Percentiles rank a stretch among this genome's conserved stretches.
phyloP scores from a whole-genome alignment of 805 yeast genomes.

The Lachancea nothofagi region DNA sequence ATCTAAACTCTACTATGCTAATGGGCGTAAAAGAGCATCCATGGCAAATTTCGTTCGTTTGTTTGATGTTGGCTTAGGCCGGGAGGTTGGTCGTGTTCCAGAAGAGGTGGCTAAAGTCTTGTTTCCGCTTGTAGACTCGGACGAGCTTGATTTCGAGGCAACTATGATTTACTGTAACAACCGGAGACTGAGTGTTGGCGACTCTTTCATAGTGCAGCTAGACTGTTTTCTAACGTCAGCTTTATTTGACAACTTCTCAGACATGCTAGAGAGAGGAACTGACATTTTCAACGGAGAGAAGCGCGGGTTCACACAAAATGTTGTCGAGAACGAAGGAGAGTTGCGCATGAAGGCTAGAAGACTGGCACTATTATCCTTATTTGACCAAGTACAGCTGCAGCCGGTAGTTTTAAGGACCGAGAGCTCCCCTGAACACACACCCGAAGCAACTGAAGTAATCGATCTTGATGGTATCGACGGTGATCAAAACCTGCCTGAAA shows the following conservation, averaged over 20 bases:
- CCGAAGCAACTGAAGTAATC: constrained; percentile 21
- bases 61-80: constrained; percentile 23
- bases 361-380: constrained; percentile 48
- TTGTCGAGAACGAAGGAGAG: constrained; percentile 51
- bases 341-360: constrained; percentile 47
- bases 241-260: constrained; percentile 21
- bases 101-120: constrained; percentile 63
- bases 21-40: constrained; percentile 20
- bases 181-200: constrained; percentile 61
- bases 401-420: constrained; percentile 15
- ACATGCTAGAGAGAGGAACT: too few relatives aligned
- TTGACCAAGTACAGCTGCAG: constrained; percentile 42
- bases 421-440: constrained; percentile 3
- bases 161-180: constrained; percentile 54
- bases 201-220: constrained; percentile 61
- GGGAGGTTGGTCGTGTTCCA: constrained; percentile 73
- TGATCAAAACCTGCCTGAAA: constrained; percentile 13
- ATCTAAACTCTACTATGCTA: constrained; percentile 19
- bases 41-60: constrained; percentile 34
- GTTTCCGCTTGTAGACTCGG: constrained; percentile 53
- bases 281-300: too few relatives aligned
- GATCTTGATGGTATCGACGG: constrained; percentile 36
- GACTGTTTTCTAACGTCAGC: constrained; percentile 53
- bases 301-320: constrained; percentile 12
- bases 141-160: constrained; percentile 50